Percentiles rank a stretch among this genome's conserved stretches.
Conservation (phyloP, 129 eudicot genomes). For the Chrysanthemum seticuspe region DNA sequence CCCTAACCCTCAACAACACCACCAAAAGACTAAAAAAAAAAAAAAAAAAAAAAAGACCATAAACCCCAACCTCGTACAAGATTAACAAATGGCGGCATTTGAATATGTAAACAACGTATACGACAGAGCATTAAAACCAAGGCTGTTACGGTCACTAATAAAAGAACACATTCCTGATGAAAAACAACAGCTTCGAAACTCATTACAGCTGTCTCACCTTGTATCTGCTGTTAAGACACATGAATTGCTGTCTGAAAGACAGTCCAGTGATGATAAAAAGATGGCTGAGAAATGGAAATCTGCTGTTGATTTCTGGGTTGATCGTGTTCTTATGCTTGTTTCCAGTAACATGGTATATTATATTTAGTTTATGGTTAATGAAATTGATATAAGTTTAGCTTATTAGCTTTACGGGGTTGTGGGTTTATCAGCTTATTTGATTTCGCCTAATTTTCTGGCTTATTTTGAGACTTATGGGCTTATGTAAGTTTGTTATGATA, state of each 20-base stretch:
- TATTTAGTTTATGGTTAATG: too few relatives aligned
- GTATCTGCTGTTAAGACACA: conserved; percentile 59
- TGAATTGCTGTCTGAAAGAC: conserved; percentile 53
- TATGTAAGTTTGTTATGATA: too few relatives aligned
- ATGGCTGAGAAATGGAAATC: conserved; percentile 55
- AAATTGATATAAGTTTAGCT: background rate
- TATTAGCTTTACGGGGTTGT: background rate
- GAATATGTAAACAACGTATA: conserved; percentile 43
- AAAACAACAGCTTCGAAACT: conserved; percentile 54
- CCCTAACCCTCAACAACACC: conserved; percentile 17
- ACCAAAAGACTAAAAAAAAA: too few relatives aligned
- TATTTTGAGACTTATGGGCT: too few relatives aligned
- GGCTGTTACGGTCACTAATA: conserved; percentile 63
- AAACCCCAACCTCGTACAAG: background rate
- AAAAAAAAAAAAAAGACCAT: too few relatives aligned
- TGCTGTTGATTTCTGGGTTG: conserved; percentile 71
- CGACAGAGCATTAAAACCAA: conserved; percentile 59
- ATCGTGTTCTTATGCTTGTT: conserved; percentile 55
- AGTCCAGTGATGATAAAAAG: conserved; percentile 30
- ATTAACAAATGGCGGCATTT: conserved; percentile 44
- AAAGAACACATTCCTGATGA: conserved; percentile 66
- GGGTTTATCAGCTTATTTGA: too few relatives aligned
- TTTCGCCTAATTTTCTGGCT: too few relatives aligned
- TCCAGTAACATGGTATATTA: conserved; percentile 53
- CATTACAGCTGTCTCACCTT: conserved; percentile 46